Percentiles rank a stretch among this genome's conserved stretches.
Conservation (phyloP, 2,329 filamentous ascomycete species). For the Xylaria sp. region DNA sequence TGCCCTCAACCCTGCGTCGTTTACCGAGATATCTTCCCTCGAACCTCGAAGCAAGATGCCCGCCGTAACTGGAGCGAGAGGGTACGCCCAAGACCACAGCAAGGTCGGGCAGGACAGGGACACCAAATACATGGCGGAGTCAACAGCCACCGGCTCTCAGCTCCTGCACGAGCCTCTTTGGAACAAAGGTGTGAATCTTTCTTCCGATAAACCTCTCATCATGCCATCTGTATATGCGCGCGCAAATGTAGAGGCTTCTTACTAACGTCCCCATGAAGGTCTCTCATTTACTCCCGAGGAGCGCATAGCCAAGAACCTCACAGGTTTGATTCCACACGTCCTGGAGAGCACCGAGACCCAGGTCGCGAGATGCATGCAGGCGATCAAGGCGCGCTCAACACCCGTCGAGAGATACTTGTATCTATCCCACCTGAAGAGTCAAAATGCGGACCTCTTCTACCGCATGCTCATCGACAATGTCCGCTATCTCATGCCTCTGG, state of each 20-base stretch:
- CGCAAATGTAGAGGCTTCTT: background rate
- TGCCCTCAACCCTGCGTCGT: conserved; percentile 50
- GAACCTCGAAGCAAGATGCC: conserved; percentile 57
- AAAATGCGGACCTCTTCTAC: conserved; percentile 79
- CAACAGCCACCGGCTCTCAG: conserved; percentile 54
- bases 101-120: conserved; percentile 49
- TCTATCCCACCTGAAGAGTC: conserved; percentile 67
- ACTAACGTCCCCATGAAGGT: conserved; percentile 38
- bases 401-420: conserved; percentile 80
- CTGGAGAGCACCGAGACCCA: conserved; percentile 57
- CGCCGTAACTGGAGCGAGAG: conserved; percentile 54
- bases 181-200: conserved; percentile 54
- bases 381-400: conserved; percentile 65
- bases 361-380: conserved; percentile 63
- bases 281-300: conserved; percentile 61
- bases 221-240: background rate
- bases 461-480: conserved; percentile 72
- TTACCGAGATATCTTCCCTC: conserved; percentile 52
- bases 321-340: conserved; percentile 59
- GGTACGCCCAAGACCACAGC: conserved; percentile 54
- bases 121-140: conserved; percentile 50
- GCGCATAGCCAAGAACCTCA: conserved; percentile 59
- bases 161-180: conserved; percentile 56
- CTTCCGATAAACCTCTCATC: conserved; percentile 11
- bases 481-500: conserved; percentile 73